A percentile compares a stretch with the other conserved stretches of the same genome.
phyloP scores from a whole-genome alignment of 164 flowering plant genomes.

The Stephania japonica region DNA sequence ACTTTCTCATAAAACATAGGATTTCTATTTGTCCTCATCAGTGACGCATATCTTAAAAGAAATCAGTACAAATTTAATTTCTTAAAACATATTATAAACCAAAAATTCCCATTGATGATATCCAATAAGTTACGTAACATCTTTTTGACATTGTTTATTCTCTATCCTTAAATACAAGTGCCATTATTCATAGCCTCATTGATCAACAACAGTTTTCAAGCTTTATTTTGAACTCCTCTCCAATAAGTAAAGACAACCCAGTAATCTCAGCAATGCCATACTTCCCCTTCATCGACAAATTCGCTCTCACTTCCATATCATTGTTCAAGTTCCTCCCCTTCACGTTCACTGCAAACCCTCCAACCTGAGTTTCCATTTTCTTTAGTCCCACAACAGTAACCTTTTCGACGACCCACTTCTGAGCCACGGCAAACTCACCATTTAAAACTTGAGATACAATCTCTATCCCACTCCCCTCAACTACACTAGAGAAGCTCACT shows the following conservation, averaged over 20 bases:
- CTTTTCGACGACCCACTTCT: slow-evolving; percentile 47
- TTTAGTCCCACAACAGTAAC: slow-evolving; percentile 47
- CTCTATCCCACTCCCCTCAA: slow-evolving; percentile 11
- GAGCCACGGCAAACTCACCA: slow-evolving; percentile 41
- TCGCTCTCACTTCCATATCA: neutral
- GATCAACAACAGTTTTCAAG: neutral
- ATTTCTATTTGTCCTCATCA: too few species aligned
- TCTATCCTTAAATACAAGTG: too few species aligned
- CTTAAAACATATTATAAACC: too few species aligned
- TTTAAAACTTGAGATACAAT: slow-evolving; percentile 47
- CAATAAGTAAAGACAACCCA: neutral
- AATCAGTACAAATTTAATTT: too few species aligned
- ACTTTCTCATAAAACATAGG: too few species aligned
- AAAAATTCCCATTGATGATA: too few species aligned
- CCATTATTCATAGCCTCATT: neutral
- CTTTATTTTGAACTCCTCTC: neutral
- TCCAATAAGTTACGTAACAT: too few species aligned
- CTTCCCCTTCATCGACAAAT: neutral
- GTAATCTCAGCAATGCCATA: neutral
- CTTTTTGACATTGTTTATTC: too few species aligned
- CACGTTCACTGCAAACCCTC: neutral
- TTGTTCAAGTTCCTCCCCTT: neutral
- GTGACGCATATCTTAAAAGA: too few species aligned
- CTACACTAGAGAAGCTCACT: slow-evolving; percentile 32
- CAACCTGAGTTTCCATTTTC: neutral